phyloP scores from a whole-genome alignment of 2,329 filamentous ascomycete genomes.

The Thielaviopsis ethacetica region DNA sequence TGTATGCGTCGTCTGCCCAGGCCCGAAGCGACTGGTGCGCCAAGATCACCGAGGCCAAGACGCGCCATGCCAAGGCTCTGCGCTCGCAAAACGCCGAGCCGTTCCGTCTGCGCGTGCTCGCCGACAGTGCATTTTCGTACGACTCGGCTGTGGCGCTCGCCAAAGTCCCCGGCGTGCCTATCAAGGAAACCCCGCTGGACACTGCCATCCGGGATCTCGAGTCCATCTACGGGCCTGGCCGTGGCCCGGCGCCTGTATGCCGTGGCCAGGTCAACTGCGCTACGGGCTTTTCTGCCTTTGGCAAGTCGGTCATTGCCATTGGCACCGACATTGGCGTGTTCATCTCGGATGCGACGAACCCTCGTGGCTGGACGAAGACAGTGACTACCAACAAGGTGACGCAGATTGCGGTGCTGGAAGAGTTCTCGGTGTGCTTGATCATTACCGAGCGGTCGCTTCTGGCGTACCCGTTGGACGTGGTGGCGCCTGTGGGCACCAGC shows the following conservation, averaged over 20 bases:
- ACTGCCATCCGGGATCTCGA: slow-evolving; percentile 83
- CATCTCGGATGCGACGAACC: slow-evolving; percentile 74
- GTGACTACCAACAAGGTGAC: slow-evolving; percentile 66
- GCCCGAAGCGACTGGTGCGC: slow-evolving; percentile 78
- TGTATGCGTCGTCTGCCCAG: slow-evolving; percentile 65
- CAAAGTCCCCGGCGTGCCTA: slow-evolving; percentile 51
- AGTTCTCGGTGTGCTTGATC: slow-evolving; percentile 83
- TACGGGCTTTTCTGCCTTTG: slow-evolving; percentile 70
- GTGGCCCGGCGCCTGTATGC: slow-evolving; percentile 62
- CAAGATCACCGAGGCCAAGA: slow-evolving; percentile 91
- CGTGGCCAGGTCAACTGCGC: slow-evolving; percentile 82
- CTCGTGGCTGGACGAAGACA: slow-evolving; percentile 75
- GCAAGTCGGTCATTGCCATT: slow-evolving; percentile 77
- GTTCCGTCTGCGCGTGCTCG: slow-evolving; percentile 79
- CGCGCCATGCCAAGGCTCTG: slow-evolving; percentile 73
- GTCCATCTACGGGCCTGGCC: slow-evolving; percentile 51
- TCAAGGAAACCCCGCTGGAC: slow-evolving; percentile 82
- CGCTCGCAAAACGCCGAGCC: slow-evolving; percentile 90
- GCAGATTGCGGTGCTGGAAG: slow-evolving; percentile 86
- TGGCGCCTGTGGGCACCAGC: slow-evolving; percentile 43
- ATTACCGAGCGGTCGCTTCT: slow-evolving; percentile 84
- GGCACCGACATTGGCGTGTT: slow-evolving; percentile 92
- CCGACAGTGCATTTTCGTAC: slow-evolving; percentile 80
- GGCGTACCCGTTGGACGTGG: slow-evolving; percentile 81
- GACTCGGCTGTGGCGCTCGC: slow-evolving; percentile 44